A percentile compares a stretch with the other conserved stretches of the same genome.
Evolutionary conservation across 331 rosid genomes (phyloP).

Genomic region (Quercus phellos): DNA sequence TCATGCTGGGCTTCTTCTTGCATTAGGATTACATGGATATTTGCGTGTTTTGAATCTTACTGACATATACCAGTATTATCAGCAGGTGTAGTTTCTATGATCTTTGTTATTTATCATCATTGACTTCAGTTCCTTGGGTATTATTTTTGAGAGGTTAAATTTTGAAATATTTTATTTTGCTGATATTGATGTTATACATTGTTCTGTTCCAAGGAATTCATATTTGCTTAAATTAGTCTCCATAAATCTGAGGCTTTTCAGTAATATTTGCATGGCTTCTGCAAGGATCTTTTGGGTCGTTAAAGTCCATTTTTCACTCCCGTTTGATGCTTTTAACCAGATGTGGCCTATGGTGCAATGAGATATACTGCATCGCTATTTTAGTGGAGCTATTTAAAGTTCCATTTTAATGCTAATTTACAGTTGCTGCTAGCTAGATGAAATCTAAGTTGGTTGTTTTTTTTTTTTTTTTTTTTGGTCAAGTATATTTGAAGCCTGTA

Average conservation of each 20-base stretch:
- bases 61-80: constrained; percentile 82
- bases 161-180: neutral
- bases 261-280: neutral
- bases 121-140: neutral
- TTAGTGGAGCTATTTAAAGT: neutral
- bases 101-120: constrained; percentile 6
- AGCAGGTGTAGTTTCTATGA: constrained; percentile 47
- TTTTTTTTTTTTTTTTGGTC: neutral
- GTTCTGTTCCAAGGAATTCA: neutral
- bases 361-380: neutral
- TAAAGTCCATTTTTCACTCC: neutral
- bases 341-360: neutral
- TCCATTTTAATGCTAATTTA: neutral
- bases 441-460: neutral
- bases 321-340: neutral
- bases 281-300: neutral
- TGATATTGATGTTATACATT: neutral
- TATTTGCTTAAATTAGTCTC: neutral
- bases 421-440: neutral
- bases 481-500: neutral
- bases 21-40: constrained; percentile 87
- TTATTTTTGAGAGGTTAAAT: neutral
- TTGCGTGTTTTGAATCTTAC: constrained; percentile 67
- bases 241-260: neutral
- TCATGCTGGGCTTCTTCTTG: constrained; percentile 97